Evolutionary conservation across 129 eudicot species (phyloP).

Genomic region (Mikania micrantha): DNA sequence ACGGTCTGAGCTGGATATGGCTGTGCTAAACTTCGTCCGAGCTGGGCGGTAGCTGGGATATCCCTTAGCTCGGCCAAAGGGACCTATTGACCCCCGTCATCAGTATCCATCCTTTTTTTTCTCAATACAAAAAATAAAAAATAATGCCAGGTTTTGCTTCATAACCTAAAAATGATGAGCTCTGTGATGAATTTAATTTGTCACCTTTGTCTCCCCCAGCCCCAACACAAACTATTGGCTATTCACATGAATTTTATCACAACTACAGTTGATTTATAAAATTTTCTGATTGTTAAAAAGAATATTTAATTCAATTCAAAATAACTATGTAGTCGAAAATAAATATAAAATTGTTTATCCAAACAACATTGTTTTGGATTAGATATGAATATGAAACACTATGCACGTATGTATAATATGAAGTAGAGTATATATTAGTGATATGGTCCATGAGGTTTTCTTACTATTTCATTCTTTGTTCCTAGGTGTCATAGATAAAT

Average conservation of each 20-base stretch:
- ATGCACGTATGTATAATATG: too few species aligned
- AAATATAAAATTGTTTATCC: neutral
- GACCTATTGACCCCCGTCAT: too few species aligned
- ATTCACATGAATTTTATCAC: constrained; percentile 18
- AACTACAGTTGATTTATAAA: constrained; percentile 4
- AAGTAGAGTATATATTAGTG: too few species aligned
- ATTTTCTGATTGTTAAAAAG: neutral
- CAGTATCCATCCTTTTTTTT: neutral
- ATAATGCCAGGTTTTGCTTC: neutral
- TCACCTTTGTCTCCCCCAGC: constrained; percentile 20
- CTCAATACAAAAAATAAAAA: neutral
- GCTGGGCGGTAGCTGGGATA: too few species aligned
- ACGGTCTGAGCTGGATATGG: too few species aligned
- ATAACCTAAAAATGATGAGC: neutral
- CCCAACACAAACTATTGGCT: constrained; percentile 17
- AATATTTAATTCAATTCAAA: neutral
- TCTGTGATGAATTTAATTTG: constrained; percentile 19
- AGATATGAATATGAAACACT: too few species aligned
- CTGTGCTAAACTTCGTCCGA: too few species aligned
- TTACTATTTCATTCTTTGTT: too few species aligned
- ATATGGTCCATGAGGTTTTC: too few species aligned
- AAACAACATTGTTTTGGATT: too few species aligned
- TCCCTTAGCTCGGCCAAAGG: too few species aligned
- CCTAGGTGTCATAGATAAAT: too few species aligned
- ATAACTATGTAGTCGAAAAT: neutral